Evolutionary conservation across 2,329 filamentous ascomycete genomes (phyloP).

Genomic region (Tolypocladium amazonense): DNA sequence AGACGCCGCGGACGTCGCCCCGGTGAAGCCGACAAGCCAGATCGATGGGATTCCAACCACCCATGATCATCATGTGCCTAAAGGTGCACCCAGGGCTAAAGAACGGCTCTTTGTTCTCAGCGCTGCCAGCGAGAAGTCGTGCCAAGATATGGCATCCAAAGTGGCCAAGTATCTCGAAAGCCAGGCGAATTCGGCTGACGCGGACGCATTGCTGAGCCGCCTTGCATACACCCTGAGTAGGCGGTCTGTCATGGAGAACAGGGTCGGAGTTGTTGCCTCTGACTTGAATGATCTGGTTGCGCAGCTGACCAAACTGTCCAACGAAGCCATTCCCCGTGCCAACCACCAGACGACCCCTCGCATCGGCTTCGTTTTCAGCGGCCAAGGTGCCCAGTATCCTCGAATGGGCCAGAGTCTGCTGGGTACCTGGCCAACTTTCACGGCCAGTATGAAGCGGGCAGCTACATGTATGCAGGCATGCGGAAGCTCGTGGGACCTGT

Average conservation of each 20-base stretch:
- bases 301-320: constrained; percentile 2
- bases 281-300: constrained; percentile 3
- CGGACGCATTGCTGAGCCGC: not conserved
- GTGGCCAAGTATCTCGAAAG: constrained; percentile 6
- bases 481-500: not conserved
- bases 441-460: not conserved
- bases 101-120: constrained; percentile 9
- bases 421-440: not conserved
- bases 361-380: constrained; percentile 21
- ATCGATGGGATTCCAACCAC: not conserved
- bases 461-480: not conserved
- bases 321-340: not conserved
- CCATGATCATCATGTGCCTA: not conserved
- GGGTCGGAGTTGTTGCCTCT: constrained; percentile 5
- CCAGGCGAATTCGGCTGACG: not conserved
- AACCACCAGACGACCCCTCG: constrained; percentile 2
- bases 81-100: not conserved
- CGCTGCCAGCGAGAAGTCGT: constrained; percentile 9
- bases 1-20: constrained; percentile 6
- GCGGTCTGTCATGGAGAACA: not conserved
- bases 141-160: constrained; percentile 5
- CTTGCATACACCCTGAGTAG: not conserved
- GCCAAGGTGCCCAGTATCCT: constrained; percentile 19
- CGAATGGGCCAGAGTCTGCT: not conserved
- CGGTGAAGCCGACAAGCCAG: constrained; percentile 16